Percentiles rank a stretch among this genome's conserved stretches.
These are phyloP conservation scores for Olyra latifolia DNA, from an alignment of 176 grass and related monocot species.

Conservation along the genomic window DNA sequence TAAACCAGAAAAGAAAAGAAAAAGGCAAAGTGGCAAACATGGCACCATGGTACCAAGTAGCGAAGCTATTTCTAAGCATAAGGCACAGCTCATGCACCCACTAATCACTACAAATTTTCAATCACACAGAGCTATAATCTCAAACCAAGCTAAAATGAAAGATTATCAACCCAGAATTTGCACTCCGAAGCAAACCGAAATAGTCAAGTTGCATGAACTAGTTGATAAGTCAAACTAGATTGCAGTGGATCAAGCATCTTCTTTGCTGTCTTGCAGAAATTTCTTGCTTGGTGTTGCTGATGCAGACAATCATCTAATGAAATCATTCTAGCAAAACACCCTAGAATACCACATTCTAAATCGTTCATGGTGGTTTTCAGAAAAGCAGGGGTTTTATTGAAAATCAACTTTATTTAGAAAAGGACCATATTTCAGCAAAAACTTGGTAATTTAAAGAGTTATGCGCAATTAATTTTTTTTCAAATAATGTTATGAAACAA, in stretches of 20 bases:
- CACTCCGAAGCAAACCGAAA: neutral
- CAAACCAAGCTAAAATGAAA: conserved; percentile 12
- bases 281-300: no score
- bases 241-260: no score
- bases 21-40: neutral
- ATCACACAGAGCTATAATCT: neutral
- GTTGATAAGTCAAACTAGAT: neutral
- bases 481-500: neutral
- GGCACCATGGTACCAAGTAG: neutral
- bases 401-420: neutral
- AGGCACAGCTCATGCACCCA: neutral
- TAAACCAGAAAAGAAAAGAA: neutral
- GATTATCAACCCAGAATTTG: conserved; percentile 4
- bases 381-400: neutral
- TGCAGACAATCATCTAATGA: neutral
- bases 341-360: neutral
- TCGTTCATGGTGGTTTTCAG: neutral
- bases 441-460: neutral
- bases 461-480: neutral
- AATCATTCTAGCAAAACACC: neutral
- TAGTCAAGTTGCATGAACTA: neutral
- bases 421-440: neutral
- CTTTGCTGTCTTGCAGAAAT: no score
- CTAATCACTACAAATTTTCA: neutral
- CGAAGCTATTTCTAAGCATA: neutral